Base-by-base conservation (phyloP, 2,329 filamentous ascomycete genomes). In the Colletotrichum zoysiae region DNA sequence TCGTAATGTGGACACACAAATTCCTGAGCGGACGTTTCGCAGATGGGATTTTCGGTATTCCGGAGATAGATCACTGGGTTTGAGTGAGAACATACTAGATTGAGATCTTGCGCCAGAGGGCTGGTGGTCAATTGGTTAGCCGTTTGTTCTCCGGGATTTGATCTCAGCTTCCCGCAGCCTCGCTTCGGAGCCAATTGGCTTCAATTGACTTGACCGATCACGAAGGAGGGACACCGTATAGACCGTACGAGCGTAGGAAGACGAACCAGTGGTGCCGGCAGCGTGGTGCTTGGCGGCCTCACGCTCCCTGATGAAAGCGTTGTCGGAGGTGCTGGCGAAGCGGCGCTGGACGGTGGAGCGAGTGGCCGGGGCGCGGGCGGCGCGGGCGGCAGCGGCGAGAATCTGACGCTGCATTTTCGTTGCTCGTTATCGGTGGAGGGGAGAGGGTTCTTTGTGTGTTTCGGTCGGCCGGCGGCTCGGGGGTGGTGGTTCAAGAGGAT, bases 71-170 rank as follows among this genome's bases (percentile, higher is more conserved):
- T 63, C 1, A 42, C 30, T 40, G 57, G 53, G 16, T 9, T 35
- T 30, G 51, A 62, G 70, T 67, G 76, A 75, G 66, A 76, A 86
- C 93, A 85, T 94, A 98, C 95, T 94, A 98, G 87, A 98, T 88
- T 76, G 94, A 96, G 79, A 98, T 92, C 89, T 97, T 98, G 84
- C 90, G 91, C 96, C 96, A 99, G 79, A 97, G 90, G 79, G 94
- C 95, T 97, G 81, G 67, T 71, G 66, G 75, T 73, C 59, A 64
- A 61, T 33, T 26, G n/a, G 65, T 71, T 55, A 71, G 68, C 51
- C 11, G n/a, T 30, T 59, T 59, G 42, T 55, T 64, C 55, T 55
- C 50, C 48, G 5, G 14, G 9, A 23, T n/a, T 40, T 57, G 35
- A 23, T 62, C n/a, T 51, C 30, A 1, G 30, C 42, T 53, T 42